These are phyloP conservation scores for Talaromyces sp. DNA, from an alignment of 2,329 filamentous ascomycete species.

Conservation along the genomic window DNA sequence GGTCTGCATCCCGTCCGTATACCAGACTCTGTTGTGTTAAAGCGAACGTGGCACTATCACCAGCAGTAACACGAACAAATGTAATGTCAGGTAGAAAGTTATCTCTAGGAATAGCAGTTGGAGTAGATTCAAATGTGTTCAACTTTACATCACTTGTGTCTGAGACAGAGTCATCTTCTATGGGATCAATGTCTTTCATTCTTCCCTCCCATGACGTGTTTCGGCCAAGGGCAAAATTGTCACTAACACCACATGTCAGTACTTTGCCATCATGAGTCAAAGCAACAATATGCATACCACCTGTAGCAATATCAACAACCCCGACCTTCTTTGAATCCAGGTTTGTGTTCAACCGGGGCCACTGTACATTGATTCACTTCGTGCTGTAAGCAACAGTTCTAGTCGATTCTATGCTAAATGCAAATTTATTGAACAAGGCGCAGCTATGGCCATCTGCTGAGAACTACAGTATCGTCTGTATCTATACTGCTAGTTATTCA, in stretches of 20 bases:
- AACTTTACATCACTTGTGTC: slow-evolving; percentile 55
- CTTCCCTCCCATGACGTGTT: slow-evolving; percentile 63
- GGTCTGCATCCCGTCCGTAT: slow-evolving; percentile 84
- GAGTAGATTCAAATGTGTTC: slow-evolving; percentile 68
- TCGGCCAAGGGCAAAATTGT: slow-evolving; percentile 71
- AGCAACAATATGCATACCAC: slow-evolving; percentile 72
- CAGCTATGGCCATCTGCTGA: too few relatives aligned
- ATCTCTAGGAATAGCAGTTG: slow-evolving; percentile 49
- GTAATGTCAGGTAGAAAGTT: slow-evolving; percentile 57
- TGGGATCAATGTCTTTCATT: slow-evolving; percentile 19
- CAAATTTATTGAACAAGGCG: too few relatives aligned
- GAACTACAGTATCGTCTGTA: too few relatives aligned
- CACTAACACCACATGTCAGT: slow-evolving; percentile 84
- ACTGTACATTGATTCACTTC: too few relatives aligned
- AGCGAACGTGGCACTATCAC: slow-evolving; percentile 70
- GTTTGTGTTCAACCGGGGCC: slow-evolving; percentile 48
- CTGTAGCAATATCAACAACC: slow-evolving; percentile 52
- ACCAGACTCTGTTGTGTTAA: slow-evolving; percentile 70
- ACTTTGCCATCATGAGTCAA: slow-evolving; percentile 74
- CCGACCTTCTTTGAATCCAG: slow-evolving; percentile 51
- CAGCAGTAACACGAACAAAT: slow-evolving; percentile 64
- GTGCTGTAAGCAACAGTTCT: too few relatives aligned
- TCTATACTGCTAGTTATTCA: background rate
- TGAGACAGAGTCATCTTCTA: slow-evolving; percentile 30
- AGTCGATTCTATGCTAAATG: too few relatives aligned